Percentiles rank a stretch among this genome's conserved stretches.
These are phyloP conservation scores for Jamesozyma hellenica DNA, from an alignment of 805 yeast species.

Conservation along the genomic window DNA sequence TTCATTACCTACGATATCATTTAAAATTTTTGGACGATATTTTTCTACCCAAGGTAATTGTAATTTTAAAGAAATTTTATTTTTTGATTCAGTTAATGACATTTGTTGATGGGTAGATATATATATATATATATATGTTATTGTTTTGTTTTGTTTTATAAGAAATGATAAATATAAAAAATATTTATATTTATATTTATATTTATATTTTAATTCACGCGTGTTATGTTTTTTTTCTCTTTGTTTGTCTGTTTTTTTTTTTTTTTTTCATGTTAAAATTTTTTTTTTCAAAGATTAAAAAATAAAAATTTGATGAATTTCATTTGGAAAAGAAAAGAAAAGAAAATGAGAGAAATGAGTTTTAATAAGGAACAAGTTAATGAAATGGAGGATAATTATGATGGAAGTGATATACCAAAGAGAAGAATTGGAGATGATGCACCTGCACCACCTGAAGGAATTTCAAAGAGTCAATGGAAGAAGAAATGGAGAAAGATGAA, in stretches of 20 bases:
- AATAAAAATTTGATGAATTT: too few species aligned
- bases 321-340: too few species aligned
- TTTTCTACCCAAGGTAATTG: slow-evolving; percentile 75
- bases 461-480: slow-evolving; percentile 82
- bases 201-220: too few species aligned
- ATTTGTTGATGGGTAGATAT: too few species aligned
- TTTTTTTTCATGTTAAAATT: too few species aligned
- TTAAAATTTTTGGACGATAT: slow-evolving; percentile 69
- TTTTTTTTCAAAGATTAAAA: too few species aligned
- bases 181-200: too few species aligned
- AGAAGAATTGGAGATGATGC: slow-evolving; percentile 6
- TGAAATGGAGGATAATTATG: not conserved
- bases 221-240: too few species aligned
- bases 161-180: too few species aligned
- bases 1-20: slow-evolving; percentile 86
- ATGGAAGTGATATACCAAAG: not conserved
- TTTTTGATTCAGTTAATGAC: slow-evolving; percentile 1
- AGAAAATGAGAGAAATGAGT: too few species aligned
- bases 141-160: not conserved
- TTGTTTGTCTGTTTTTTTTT: too few species aligned
- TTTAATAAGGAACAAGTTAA: too few species aligned
- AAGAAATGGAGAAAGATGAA: slow-evolving; percentile 46
- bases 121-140: not conserved
- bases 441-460: slow-evolving; percentile 62
- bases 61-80: slow-evolving; percentile 12